Percentiles rank a stretch among this genome's conserved stretches.
phyloP scores from a whole-genome alignment of 1,284 basidiomycete species.

The Malassezia nana region DNA sequence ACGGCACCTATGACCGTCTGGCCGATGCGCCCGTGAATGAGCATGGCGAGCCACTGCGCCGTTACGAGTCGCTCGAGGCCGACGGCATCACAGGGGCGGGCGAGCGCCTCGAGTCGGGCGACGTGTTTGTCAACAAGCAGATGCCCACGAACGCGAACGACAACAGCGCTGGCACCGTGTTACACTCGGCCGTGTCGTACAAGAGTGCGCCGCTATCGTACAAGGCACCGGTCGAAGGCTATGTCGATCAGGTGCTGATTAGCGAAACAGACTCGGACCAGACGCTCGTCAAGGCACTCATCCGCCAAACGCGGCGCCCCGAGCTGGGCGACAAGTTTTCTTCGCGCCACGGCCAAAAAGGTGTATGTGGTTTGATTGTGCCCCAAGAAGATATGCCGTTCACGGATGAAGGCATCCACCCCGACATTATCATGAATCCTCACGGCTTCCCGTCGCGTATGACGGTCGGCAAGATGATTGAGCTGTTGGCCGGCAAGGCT shows the following conservation, averaged over 20 bases:
- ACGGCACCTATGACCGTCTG: constrained; percentile 91
- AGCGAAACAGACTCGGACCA: constrained; percentile 84
- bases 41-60: constrained; percentile 62
- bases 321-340: constrained; percentile 99
- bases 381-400: constrained; percentile 99
- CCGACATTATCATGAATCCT: constrained; percentile 99
- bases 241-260: constrained; percentile 95
- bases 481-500: constrained; percentile 69
- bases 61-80: constrained; percentile 77
- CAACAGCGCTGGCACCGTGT: constrained; percentile 47
- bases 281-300: constrained; percentile 95
- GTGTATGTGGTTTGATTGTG: constrained; percentile 94
- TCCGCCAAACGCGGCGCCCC: constrained; percentile 88
- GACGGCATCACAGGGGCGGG: constrained; percentile 93
- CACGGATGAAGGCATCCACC: constrained; percentile 90
- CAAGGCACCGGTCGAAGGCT: constrained; percentile 60
- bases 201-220: constrained; percentile 49
- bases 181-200: constrained; percentile 51
- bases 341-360: constrained; percentile 95
- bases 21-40: constrained; percentile 82
- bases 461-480: constrained; percentile 99
- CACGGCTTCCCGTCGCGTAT: constrained; percentile 99
- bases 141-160: constrained; percentile 76
- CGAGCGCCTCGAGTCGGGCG: constrained; percentile 80
- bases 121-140: constrained; percentile 95